Conservation (phyloP, 305 asterid genomes). For the Fraxinus greggii region DNA sequence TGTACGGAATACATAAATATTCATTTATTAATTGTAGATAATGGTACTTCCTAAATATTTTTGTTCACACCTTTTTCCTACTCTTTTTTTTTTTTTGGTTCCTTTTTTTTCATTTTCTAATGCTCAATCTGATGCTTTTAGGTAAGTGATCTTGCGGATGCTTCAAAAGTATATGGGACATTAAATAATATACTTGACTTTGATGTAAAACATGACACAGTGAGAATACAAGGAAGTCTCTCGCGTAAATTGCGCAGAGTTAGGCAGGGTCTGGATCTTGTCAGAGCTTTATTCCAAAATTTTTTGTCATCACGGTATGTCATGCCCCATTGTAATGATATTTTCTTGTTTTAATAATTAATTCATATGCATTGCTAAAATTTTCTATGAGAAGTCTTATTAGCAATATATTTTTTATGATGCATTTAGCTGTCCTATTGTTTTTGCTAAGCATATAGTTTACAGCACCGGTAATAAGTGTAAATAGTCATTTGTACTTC, state of each 20-base stretch:
- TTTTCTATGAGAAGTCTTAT: not conserved
- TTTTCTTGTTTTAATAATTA: not conserved
- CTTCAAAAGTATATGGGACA: slow-evolving; percentile 52
- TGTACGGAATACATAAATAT: not conserved
- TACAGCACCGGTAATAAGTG: not conserved
- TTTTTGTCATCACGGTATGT: slow-evolving; percentile 79
- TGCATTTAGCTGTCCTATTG: not conserved
- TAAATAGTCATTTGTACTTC: not conserved
- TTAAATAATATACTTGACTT: slow-evolving; percentile 60
- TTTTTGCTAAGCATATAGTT: not conserved
- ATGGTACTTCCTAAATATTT: not conserved
- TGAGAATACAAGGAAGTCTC: slow-evolving; percentile 77
- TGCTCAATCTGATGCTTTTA: slow-evolving; percentile 24
- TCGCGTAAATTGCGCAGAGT: slow-evolving; percentile 93
- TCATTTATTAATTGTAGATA: not conserved
- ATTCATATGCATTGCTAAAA: not conserved
- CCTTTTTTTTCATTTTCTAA: not conserved
- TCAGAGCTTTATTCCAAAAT: slow-evolving; percentile 80
- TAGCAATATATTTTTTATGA: not conserved
- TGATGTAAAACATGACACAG: slow-evolving; percentile 58
- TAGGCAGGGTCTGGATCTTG: slow-evolving; percentile 95
- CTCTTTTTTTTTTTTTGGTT: not conserved
- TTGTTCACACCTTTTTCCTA: not conserved
- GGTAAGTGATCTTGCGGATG: slow-evolving; percentile 72
- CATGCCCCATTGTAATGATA: not conserved